A percentile compares a stretch with the other conserved stretches of the same genome.
Evolutionary conservation across 192 early-diverging fungal species (phyloP).

Genomic region (Umbelopsis ramanniana): DNA sequence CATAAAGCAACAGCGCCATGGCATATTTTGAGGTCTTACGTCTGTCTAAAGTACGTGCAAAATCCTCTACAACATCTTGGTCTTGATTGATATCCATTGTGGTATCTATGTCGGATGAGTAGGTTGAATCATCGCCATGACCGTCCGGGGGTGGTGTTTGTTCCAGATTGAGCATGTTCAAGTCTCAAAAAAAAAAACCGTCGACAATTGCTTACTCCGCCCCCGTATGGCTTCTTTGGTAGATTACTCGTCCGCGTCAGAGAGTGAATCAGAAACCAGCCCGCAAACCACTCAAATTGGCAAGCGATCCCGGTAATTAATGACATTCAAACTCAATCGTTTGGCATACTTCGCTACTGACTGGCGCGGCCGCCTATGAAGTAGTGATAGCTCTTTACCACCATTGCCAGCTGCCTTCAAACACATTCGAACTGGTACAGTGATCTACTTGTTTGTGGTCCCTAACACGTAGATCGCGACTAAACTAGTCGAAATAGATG

Average conservation of each 20-base stretch:
- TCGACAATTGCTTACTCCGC: neutral
- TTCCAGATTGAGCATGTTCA: neutral
- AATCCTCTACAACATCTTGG: neutral
- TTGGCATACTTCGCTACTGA: neutral
- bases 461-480: neutral
- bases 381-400: neutral
- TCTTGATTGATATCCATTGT: too few relatives aligned
- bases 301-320: neutral
- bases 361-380: neutral
- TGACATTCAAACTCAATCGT: neutral
- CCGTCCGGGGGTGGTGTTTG: too few relatives aligned
- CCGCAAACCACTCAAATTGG: neutral
- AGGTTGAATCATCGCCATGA: neutral
- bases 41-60: neutral
- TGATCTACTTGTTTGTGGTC: neutral
- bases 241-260: slow-evolving; percentile 7
- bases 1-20: neutral
- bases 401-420: slow-evolving; percentile 1
- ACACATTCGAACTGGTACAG: neutral
- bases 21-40: neutral
- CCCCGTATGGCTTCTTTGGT: slow-evolving; percentile 7
- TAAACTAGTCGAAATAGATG: neutral
- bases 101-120: neutral
- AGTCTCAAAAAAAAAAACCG: neutral
- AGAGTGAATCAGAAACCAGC: slow-evolving; percentile 1